Percentiles rank a stretch among this genome's conserved stretches.
Evolutionary conservation across 108 stramenopile species (phyloP).

Genomic region (Nitzschia inconspicua): DNA sequence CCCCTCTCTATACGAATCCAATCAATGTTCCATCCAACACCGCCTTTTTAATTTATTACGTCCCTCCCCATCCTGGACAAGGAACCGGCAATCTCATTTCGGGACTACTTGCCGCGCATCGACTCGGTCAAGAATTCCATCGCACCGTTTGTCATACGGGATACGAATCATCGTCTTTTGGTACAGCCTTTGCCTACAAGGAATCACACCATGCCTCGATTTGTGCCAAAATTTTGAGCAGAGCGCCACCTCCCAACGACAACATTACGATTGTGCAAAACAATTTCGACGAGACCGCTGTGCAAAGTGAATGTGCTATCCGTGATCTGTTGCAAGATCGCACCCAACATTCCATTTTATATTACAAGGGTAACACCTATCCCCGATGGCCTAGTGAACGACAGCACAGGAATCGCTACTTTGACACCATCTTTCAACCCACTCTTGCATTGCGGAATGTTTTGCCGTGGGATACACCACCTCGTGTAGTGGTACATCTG

Average conservation of each 20-base stretch:
- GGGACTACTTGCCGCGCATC: slow-evolving; percentile 43
- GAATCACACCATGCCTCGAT: not conserved
- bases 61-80: slow-evolving; percentile 27
- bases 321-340: slow-evolving; percentile 5
- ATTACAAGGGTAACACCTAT: slow-evolving; percentile 37
- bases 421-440: slow-evolving; percentile 20
- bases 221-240: not conserved
- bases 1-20: too few relatives aligned
- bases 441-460: slow-evolving; percentile 7
- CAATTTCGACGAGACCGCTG: slow-evolving; percentile 4
- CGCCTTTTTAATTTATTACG: slow-evolving; percentile 22
- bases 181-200: slow-evolving; percentile 2
- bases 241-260: not conserved
- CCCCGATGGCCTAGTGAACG: slow-evolving; percentile 32
- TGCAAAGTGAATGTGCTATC: slow-evolving; percentile 32
- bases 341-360: not conserved
- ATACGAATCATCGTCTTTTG: not conserved
- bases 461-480: slow-evolving; percentile 26
- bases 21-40: not conserved
- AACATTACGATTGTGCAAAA: not conserved
- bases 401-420: not conserved
- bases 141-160: slow-evolving; percentile 38
- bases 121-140: slow-evolving; percentile 42
- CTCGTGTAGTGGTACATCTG: slow-evolving; percentile 41
- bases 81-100: slow-evolving; percentile 45